These are phyloP conservation scores for Didymella pomorum DNA, from an alignment of 2,329 filamentous ascomycete genomes.

Conservation along the genomic window DNA sequence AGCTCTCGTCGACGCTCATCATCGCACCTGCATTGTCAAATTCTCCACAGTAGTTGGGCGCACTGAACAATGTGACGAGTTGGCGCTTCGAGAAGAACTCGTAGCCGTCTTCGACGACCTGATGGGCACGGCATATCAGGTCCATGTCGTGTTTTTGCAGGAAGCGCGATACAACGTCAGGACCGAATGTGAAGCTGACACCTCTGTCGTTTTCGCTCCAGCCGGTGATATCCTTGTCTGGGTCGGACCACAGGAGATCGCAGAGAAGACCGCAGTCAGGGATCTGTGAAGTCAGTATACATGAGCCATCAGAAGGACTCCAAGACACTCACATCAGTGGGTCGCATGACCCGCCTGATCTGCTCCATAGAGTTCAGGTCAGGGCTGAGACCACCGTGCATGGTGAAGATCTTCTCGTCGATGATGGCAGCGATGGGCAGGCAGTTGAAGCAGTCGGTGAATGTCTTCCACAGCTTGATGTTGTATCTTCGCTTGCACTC, in stretches of 20 bases:
- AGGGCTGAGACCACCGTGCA: constrained; percentile 97
- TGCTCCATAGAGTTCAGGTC: constrained; percentile 99
- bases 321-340: constrained; percentile 83
- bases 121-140: constrained; percentile 96
- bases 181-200: constrained; percentile 98
- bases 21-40: constrained; percentile 99
- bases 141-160: constrained; percentile 99
- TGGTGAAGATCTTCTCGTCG: constrained; percentile 99
- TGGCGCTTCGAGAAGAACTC: constrained; percentile 99
- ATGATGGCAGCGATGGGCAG: constrained; percentile 98
- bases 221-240: constrained; percentile 98
- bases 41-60: constrained; percentile 98
- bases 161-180: constrained; percentile 96
- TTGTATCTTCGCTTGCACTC: constrained; percentile 99
- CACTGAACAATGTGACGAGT: constrained; percentile 95
- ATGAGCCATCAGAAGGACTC: too few relatives aligned
- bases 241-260: constrained; percentile 98
- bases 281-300: constrained; percentile 70
- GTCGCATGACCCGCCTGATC: constrained; percentile 97
- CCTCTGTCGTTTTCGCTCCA: constrained; percentile 99
- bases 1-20: constrained; percentile 99
- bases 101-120: constrained; percentile 98
- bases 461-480: constrained; percentile 99
- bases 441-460: constrained; percentile 99
- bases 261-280: constrained; percentile 97